phyloP scores from a whole-genome alignment of 164 flowering plant species.

The Vitis rotundifolia region DNA sequence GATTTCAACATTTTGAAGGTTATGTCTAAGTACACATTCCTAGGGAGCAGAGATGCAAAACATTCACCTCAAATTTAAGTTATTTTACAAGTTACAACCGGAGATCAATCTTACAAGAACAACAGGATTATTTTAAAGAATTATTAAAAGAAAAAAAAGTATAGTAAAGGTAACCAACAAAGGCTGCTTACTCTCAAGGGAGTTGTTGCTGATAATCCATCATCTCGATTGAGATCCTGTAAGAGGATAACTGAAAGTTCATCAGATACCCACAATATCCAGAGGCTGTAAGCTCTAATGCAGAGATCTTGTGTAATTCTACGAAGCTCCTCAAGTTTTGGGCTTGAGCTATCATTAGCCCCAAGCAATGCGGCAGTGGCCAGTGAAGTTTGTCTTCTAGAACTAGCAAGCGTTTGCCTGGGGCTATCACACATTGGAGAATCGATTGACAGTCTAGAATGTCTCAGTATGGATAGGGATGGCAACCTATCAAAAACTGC shows the following conservation, averaged over 20 bases:
- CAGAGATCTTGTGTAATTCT: slow-evolving; percentile 62
- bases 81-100: too few species aligned
- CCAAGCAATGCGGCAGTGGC: slow-evolving; percentile 72
- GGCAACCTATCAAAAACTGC: slow-evolving; percentile 41
- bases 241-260: slow-evolving; percentile 69
- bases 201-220: slow-evolving; percentile 63
- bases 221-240: slow-evolving; percentile 65
- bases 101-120: too few species aligned
- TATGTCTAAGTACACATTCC: too few species aligned
- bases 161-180: slow-evolving; percentile 2
- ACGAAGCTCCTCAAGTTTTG: slow-evolving; percentile 69
- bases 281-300: slow-evolving; percentile 75
- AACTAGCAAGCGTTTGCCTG: slow-evolving; percentile 34
- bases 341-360: slow-evolving; percentile 60
- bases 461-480: slow-evolving; percentile 40
- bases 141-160: not conserved
- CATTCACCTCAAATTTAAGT: too few species aligned
- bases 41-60: too few species aligned
- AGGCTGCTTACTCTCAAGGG: slow-evolving; percentile 63
- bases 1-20: too few species aligned
- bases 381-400: slow-evolving; percentile 58
- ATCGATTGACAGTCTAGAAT: slow-evolving; percentile 43
- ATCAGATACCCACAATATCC: slow-evolving; percentile 87
- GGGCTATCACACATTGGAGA: slow-evolving; percentile 44
- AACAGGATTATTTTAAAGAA: not conserved